Conservation (phyloP, 2,329 filamentous ascomycete species). For the Trichoderma aggressivum region DNA sequence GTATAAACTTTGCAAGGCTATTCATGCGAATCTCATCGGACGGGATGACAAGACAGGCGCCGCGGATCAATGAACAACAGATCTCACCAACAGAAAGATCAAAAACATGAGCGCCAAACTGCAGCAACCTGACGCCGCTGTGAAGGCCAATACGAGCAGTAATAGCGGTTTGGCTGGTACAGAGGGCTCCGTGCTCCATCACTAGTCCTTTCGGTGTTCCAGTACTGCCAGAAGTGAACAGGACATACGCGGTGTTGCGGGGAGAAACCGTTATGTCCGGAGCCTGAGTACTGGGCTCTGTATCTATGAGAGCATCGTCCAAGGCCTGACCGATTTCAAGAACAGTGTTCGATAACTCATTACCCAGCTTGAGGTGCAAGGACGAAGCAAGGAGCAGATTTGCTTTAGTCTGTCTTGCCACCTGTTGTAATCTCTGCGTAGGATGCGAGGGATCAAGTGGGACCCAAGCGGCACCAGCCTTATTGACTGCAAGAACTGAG, state of each 20-base stretch:
- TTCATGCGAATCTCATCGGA: slow-evolving; percentile 13
- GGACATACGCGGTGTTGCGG: not conserved
- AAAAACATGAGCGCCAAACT: slow-evolving; percentile 2
- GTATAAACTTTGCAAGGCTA: slow-evolving; percentile 4
- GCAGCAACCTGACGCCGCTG: not conserved
- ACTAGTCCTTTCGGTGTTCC: slow-evolving; percentile 24
- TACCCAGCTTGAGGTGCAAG: slow-evolving; percentile 12
- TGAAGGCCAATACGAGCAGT: not conserved
- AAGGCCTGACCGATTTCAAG: not conserved
- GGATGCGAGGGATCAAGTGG: slow-evolving; percentile 19
- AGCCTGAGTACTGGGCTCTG: slow-evolving; percentile 20
- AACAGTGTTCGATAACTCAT: not conserved
- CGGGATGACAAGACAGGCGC: not conserved
- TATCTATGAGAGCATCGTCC: not conserved
- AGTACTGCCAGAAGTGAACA: slow-evolving; percentile 20
- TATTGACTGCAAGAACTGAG: slow-evolving; percentile 26
- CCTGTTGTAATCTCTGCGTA: not conserved
- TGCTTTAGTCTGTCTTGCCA: not conserved
- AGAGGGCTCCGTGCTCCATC: slow-evolving; percentile 41
- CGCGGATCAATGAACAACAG: not conserved
- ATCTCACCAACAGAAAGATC: slow-evolving; percentile 17
- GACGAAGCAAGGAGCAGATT: not conserved
- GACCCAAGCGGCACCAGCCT: slow-evolving; percentile 27
- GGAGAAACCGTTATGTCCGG: slow-evolving; percentile 20
- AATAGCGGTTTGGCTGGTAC: slow-evolving; percentile 26